These are phyloP conservation scores for Sugiyamaella smithiae DNA, from an alignment of 805 yeast species.

Conservation along the genomic window DNA sequence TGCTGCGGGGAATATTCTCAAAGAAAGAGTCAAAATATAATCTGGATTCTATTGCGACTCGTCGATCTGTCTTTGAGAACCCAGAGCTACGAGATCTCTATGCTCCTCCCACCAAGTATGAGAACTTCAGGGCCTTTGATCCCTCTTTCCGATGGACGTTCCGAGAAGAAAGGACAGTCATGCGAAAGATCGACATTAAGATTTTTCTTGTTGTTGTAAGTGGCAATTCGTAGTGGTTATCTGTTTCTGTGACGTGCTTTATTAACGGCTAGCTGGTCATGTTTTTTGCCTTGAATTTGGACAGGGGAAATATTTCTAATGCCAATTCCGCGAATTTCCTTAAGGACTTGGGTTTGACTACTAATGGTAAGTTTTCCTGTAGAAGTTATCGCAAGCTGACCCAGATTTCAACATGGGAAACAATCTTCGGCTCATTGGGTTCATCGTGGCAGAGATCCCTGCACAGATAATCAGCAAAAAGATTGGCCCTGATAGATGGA, in stretches of 20 bases:
- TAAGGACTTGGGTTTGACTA: slow-evolving; percentile 47
- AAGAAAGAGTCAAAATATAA: neutral
- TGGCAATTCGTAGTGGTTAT: no score
- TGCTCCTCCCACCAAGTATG: slow-evolving; percentile 38
- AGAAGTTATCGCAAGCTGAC: neutral
- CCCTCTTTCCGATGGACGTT: slow-evolving; percentile 50
- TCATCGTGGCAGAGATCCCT: slow-evolving; percentile 59
- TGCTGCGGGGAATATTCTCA: neutral
- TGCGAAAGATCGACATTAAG: slow-evolving; percentile 50
- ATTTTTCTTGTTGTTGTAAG: slow-evolving; percentile 43
- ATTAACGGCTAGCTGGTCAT: slow-evolving; percentile 54
- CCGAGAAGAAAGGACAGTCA: slow-evolving; percentile 45
- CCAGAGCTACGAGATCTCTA: neutral
- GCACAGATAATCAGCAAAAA: slow-evolving; percentile 63
- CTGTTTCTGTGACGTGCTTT: no score
- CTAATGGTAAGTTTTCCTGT: slow-evolving; percentile 31
- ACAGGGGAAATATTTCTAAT: slow-evolving; percentile 52
- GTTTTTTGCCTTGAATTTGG: slow-evolving; percentile 56
- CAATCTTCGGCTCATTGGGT: slow-evolving; percentile 51
- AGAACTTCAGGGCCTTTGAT: slow-evolving; percentile 51
- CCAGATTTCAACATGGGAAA: slow-evolving; percentile 53
- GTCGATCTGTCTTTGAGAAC: slow-evolving; percentile 1
- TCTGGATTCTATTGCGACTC: neutral
- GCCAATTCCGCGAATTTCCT: slow-evolving; percentile 56
- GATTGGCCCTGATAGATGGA: slow-evolving; percentile 63